Base-by-base conservation (phyloP, 371 early-diverging fungal genomes). In the Mucor saturninus region DNA sequence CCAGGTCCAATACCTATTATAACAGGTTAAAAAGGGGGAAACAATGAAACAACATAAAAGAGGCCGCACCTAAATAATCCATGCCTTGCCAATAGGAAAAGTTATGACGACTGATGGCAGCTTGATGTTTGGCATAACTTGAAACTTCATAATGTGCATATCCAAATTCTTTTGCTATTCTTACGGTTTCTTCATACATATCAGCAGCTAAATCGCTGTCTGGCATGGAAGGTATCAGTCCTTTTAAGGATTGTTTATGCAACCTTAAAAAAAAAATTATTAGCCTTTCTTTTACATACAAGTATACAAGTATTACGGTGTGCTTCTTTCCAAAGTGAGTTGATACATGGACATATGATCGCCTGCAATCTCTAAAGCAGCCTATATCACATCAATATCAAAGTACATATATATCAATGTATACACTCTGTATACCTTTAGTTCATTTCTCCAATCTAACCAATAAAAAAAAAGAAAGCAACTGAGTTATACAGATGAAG, bases 121-220 rank as follows among this genome's bases (percentile, higher is more conserved):
- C 30, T 5, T 56, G 46, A 21, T 63, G 59, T 45, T 71, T 66
- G 0, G 87, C 86, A 69, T 91, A 95, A 42, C 85, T 93, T 7
- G 94, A 93, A 2, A 95, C 94, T 65, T 95, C 96, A 66, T 95
- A 95, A 57, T 94, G 94, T 2, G 75, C 40, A 68, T 88, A 89
- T 0, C 91, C 91, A 51, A 71, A 69, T 5, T 65, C 56, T 0
- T 56, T 49, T 9, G 85, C 79, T 15, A 78, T 62, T 64, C 73
- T 62, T 13, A 87, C 73, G 2, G 91, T 85, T 8, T 77, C 67
- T 53, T 93, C 91, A 64, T 91, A 93, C 91, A 94, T 87, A 32
- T 91, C 90, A 8, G 90, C 87, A 8, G 85, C 65, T 29, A 68
- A 61, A 15, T 93, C 94, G 5, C 59, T 43, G 32, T 57, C 68